Percentiles rank a stretch among this genome's conserved stretches.
These are phyloP conservation scores for Aegilops longissima DNA, from an alignment of 176 grass and related monocot genomes.

Conservation along the genomic window DNA sequence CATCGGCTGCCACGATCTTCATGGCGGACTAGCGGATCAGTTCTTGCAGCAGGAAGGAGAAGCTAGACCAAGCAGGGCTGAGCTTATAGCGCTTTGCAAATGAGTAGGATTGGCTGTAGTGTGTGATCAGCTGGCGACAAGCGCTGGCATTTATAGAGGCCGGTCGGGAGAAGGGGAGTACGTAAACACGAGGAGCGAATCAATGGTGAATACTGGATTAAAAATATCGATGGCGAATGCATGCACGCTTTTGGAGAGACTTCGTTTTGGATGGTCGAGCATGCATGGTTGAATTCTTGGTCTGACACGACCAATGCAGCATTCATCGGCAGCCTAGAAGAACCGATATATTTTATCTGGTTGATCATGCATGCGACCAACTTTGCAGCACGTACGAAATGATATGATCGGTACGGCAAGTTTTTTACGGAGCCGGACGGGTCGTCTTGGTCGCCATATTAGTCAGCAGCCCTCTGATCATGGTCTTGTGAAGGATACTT, in stretches of 20 bases:
- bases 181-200: not conserved
- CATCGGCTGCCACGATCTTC: conserved; percentile 24
- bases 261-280: not conserved
- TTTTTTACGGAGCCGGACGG: not conserved
- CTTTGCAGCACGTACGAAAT: not conserved
- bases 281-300: not conserved
- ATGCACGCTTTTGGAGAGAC: not conserved
- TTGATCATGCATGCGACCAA: not conserved
- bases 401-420: not conserved
- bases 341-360: not conserved
- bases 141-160: conserved; percentile 27
- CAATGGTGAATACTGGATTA: no score
- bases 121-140: not conserved
- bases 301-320: not conserved
- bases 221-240: not conserved
- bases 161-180: not conserved
- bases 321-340: not conserved
- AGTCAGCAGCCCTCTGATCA: not conserved
- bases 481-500: not conserved
- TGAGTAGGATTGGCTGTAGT: not conserved
- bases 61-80: not conserved
- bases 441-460: not conserved
- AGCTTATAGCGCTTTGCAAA: not conserved
- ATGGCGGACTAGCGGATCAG: not conserved
- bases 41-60: not conserved